Evolutionary conservation across 441 rosid species (phyloP).

Genomic region (Bocquillonia castaneifolia): DNA sequence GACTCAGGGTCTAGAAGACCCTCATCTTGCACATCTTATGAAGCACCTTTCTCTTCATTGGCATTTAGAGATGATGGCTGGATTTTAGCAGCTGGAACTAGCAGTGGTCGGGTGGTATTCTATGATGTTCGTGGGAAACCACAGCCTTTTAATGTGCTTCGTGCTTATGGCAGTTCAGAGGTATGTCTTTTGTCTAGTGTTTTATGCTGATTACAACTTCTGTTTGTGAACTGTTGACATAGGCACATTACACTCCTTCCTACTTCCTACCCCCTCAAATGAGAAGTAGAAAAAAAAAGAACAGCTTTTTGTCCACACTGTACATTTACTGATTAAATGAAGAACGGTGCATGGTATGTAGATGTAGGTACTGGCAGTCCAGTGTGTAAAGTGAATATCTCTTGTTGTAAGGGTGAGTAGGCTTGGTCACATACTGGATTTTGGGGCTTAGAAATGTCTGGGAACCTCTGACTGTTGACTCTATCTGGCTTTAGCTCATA

Average conservation of each 20-base stretch:
- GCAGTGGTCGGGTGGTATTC: conserved; percentile 83
- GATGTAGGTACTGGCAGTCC: not conserved
- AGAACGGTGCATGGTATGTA: not conserved
- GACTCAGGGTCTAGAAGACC: conserved; percentile 83
- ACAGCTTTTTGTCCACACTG: too few relatives aligned
- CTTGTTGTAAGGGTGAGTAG: not conserved
- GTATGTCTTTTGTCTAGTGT: conserved; percentile 31
- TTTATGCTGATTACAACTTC: not conserved
- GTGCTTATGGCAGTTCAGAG: conserved; percentile 86
- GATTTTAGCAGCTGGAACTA: conserved; percentile 91
- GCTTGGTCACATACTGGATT: not conserved
- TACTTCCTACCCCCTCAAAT: not conserved
- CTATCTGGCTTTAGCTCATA: not conserved
- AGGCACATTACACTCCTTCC: not conserved
- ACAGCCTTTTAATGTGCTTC: conserved; percentile 79
- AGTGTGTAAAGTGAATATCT: not conserved
- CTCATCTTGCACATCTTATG: conserved; percentile 68
- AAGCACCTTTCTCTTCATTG: conserved; percentile 92
- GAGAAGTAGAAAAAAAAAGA: not conserved
- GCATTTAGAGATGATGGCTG: conserved; percentile 90
- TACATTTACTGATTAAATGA: not conserved
- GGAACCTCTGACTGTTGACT: not conserved
- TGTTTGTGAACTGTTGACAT: not conserved
- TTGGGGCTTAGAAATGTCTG: not conserved
- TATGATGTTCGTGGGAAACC: conserved; percentile 93